Evolutionary conservation across 2,329 filamentous ascomycete species (phyloP), one percentile per base, ranked within the genome.

Genomic region (Talaromyces piceae): DNA sequence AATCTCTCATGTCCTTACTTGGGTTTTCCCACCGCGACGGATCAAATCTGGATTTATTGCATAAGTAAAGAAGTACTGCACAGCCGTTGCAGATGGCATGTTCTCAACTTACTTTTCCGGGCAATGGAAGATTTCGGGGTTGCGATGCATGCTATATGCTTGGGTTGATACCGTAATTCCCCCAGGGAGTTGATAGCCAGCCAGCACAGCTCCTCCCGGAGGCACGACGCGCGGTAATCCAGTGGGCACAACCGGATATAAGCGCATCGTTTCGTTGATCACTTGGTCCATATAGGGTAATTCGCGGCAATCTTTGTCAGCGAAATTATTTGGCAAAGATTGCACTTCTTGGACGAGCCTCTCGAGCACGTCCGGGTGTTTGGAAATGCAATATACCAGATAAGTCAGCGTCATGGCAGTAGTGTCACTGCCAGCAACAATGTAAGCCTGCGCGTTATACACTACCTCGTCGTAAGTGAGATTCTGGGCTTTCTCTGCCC

Each of bases 201-300:
- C 59, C 0, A 78, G 54, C 0, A 57, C 60, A 49, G 73, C 76
- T 1, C 72, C 72, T 0, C 65, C 62, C 2, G 56, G 54, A 0
- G 80, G 79, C 0, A 74, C 75, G 18, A 73, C 64, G 1, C 81
- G 73, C 2, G 78, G 79, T 51, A 81, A 75, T 0, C 72, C 71
- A 0, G 78, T 79, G 0, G 80, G 78, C 9, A 82, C 79, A 0
- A 81, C 75, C 0, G 78, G 71, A 49, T 81, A 74, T 1, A 81
- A 68, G 2, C 81, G 74, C 22, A 84, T 69, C 0, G 79, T 79
- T 59, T 84, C 81, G 61, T 72, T 75, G n/a, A 84, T 56, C 2
- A 82, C 67, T 16, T 79, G 77, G 51, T 83, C 72, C 1, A 84
- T 70, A 2, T 79, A 57, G 1, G 77, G 77, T 0, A 83, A 67